Evolutionary conservation across 176 grass and related monocot species (phyloP).

Genomic region (Thinopyrum elongatum): DNA sequence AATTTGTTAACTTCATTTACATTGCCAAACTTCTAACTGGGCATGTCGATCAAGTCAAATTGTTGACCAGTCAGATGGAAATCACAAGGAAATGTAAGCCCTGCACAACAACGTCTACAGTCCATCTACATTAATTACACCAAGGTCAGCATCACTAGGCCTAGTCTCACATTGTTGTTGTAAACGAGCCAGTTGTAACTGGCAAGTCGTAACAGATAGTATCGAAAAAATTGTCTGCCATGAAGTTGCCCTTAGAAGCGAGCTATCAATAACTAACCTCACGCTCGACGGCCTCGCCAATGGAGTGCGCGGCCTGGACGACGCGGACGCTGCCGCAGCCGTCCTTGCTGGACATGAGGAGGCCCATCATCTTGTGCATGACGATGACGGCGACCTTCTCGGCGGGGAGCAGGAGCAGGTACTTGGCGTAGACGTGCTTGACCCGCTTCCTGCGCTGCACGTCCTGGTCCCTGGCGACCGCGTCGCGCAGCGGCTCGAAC

Average conservation of each 20-base stretch:
- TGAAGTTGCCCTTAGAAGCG: background rate
- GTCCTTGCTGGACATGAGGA: conserved; percentile 64
- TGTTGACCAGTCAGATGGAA: background rate
- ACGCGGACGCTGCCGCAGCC: conserved; percentile 65
- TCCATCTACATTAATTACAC: background rate
- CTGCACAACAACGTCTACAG: background rate
- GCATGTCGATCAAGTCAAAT: background rate
- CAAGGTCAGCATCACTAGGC: background rate
- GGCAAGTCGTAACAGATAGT: background rate
- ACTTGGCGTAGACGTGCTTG: conserved; percentile 65
- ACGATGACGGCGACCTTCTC: conserved; percentile 97
- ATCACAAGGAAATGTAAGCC: background rate
- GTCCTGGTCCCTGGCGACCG: conserved; percentile 67
- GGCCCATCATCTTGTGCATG: conserved; percentile 94
- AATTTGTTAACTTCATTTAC: background rate
- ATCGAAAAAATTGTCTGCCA: background rate
- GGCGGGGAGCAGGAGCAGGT: conserved; percentile 68
- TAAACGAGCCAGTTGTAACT: background rate
- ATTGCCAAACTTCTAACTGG: background rate
- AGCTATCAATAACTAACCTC: conserved; percentile 39
- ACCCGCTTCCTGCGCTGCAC: conserved; percentile 53
- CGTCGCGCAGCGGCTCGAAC: conserved; percentile 90
- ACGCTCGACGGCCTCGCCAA: conserved; percentile 79
- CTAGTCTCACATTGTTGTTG: conserved; percentile 1
- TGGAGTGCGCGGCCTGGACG: conserved; percentile 62